Base-by-base conservation (phyloP, 805 yeast species). In the Saitoella complicata region DNA sequence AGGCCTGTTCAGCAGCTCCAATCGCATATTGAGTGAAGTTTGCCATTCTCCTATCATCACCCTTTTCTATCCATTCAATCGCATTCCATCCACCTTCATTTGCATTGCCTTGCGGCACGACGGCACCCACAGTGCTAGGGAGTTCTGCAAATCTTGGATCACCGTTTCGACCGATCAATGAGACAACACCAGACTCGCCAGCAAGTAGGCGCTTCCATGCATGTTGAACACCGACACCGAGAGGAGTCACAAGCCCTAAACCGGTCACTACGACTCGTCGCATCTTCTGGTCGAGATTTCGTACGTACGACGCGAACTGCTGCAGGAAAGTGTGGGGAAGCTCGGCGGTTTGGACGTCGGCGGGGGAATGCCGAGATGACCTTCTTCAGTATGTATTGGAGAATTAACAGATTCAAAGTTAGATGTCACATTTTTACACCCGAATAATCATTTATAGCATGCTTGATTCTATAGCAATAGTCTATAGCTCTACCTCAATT, bases 221-320 rank as follows among this genome's bases (percentile, higher is more conserved):
- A 10, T 48, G 48, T 29, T 51, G 46, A 10, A 54, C 57, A 6
- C 63, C 87, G 5, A 76, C 75, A 0, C 96, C 97, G 3, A 91
- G 63, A 0, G 98, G 98, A 0, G 91, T 75, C 1, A 87, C 73
- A 31, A 82, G 63, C 0, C 97, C 97, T 6, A 91, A 58, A 0
- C 98, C 98, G 0, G 98, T 91, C 1, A 88, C 79, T 1, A 88
- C 96, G 0, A 88, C 94, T 60, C 95, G 64, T 37, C 51, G 40
- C 39, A 33, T 34, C 30, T 9, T 41, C 29, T 21, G 21, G 21
- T 21, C 4, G 21, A 21, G 21, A 21, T 21, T 21, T 21, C 21
- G 21, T 21, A 21, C 21, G 21, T 21, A 21, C 21, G 21, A 21
- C 21, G 21, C 21, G 21, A 21, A 21, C 21, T 21, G 21, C 21